These are phyloP conservation scores for Schizosaccharomyces lindneri DNA, from an alignment of 805 yeast species.

Conservation along the genomic window DNA sequence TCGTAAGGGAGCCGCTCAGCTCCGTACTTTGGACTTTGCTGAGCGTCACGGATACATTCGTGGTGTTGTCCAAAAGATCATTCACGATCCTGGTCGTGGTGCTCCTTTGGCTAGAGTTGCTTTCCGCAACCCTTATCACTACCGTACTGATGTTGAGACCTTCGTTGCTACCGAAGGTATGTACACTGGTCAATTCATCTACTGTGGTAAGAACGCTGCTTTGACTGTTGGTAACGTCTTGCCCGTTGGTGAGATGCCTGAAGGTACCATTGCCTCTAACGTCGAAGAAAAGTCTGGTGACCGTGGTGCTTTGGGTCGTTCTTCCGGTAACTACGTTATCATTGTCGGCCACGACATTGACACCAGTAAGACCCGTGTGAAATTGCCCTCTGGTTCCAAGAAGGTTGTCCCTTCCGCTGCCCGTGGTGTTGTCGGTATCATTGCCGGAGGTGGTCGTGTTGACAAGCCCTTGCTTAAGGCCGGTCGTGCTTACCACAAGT, in stretches of 20 bases:
- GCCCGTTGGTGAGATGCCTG: conserved; percentile 93
- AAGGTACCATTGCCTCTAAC: conserved; percentile 96
- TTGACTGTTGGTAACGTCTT: conserved; percentile 69
- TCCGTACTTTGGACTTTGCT: conserved; percentile 95
- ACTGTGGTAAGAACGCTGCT: conserved; percentile 97
- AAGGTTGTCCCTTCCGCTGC: conserved; percentile 85
- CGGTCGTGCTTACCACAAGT: conserved; percentile 99
- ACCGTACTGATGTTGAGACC: conserved; percentile 92
- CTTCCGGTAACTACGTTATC: conserved; percentile 98
- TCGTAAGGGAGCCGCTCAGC: conserved; percentile 99
- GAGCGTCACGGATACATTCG: conserved; percentile 99
- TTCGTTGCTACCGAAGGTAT: conserved; percentile 99
- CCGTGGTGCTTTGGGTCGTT: conserved; percentile 99
- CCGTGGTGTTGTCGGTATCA: conserved; percentile 98
- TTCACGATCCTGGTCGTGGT: conserved; percentile 99
- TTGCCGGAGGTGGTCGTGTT: conserved; percentile 99
- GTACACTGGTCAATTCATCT: conserved; percentile 96
- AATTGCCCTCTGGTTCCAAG: conserved; percentile 98
- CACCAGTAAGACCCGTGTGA: conserved; percentile 96
- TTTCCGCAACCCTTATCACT: conserved; percentile 98
- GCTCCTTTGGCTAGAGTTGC: conserved; percentile 98
- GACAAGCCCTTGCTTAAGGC: conserved; percentile 99
- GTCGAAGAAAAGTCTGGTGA: conserved; percentile 98
- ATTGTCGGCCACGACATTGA: conserved; percentile 98
- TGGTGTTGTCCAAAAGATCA: conserved; percentile 94